These are phyloP conservation scores for Babesia gibsoni DNA, from an alignment of 169 alveolate genomes.

Conservation along the genomic window DNA sequence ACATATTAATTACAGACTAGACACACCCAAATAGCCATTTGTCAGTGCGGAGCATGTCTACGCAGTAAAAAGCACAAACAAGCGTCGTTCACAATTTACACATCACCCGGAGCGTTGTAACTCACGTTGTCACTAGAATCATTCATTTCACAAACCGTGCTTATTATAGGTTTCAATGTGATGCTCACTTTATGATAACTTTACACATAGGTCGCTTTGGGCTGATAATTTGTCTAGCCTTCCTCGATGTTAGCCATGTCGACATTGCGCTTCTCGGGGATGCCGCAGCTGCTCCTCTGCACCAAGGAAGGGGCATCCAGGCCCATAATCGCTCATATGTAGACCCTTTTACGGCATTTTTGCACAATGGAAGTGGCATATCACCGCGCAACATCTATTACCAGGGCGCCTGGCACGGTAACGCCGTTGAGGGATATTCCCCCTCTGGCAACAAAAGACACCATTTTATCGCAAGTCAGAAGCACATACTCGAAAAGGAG, in stretches of 20 bases:
- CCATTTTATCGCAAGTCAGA: slow-evolving; percentile 37
- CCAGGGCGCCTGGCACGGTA: background rate
- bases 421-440: background rate
- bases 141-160: background rate
- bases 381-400: background rate
- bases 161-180: background rate
- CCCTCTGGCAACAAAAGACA: background rate
- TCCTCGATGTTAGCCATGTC: background rate
- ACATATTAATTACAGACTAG: too few species aligned
- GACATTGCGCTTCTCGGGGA: background rate
- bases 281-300: background rate
- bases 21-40: too few species aligned
- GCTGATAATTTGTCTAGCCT: slow-evolving; percentile 3
- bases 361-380: too few species aligned
- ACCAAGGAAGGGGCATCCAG: background rate
- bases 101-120: too few species aligned
- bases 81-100: too few species aligned
- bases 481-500: slow-evolving; percentile 49
- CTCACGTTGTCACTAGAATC: too few species aligned
- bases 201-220: background rate
- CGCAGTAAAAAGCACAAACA: too few species aligned
- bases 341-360: background rate
- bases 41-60: too few species aligned
- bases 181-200: background rate
- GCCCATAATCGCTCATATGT: background rate